Percentiles rank a stretch among this genome's conserved stretches.
Evolutionary conservation across 2,329 filamentous ascomycete genomes (phyloP).

Genomic region (Hypomyces perniciosus): DNA sequence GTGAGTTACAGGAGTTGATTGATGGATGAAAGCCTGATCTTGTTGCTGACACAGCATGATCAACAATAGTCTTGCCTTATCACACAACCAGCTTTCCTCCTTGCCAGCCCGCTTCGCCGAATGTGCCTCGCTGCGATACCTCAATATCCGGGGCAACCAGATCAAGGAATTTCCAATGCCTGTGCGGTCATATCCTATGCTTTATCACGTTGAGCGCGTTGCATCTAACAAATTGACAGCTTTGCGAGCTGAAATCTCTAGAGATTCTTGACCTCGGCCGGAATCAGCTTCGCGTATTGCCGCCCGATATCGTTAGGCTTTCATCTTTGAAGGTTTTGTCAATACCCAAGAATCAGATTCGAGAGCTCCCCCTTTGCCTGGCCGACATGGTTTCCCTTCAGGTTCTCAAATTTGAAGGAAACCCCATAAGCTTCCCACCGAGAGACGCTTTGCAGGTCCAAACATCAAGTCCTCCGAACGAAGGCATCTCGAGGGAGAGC

Average conservation of each 20-base stretch:
- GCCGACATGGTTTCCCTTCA: constrained; percentile 87
- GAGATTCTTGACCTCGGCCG: constrained; percentile 90
- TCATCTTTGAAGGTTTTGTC: constrained; percentile 85
- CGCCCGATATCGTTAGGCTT: constrained; percentile 72
- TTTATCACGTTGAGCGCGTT: background rate
- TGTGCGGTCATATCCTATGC: constrained; percentile 32
- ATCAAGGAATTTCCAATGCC: constrained; percentile 57
- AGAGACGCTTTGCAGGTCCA: constrained; percentile 59
- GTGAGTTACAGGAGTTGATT: constrained; percentile 37
- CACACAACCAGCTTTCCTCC: constrained; percentile 69
- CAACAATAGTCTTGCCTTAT: constrained; percentile 62
- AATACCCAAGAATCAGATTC: constrained; percentile 79
- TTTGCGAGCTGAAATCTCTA: constrained; percentile 78
- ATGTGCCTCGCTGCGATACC: constrained; percentile 70
- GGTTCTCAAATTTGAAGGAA: constrained; percentile 84
- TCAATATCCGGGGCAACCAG: constrained; percentile 73
- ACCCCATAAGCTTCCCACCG: constrained; percentile 76
- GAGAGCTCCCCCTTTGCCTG: constrained; percentile 74
- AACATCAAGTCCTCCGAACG: constrained; percentile 49
- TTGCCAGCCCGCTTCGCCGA: constrained; percentile 67
- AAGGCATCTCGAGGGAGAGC: constrained; percentile 47
- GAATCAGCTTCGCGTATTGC: constrained; percentile 74
- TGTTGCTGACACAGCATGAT: constrained; percentile 7
- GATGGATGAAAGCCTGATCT: background rate
- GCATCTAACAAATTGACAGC: constrained; percentile 42